Base-by-base conservation (phyloP, 2,329 filamentous ascomycete species). In the Cytospora piceae region DNA sequence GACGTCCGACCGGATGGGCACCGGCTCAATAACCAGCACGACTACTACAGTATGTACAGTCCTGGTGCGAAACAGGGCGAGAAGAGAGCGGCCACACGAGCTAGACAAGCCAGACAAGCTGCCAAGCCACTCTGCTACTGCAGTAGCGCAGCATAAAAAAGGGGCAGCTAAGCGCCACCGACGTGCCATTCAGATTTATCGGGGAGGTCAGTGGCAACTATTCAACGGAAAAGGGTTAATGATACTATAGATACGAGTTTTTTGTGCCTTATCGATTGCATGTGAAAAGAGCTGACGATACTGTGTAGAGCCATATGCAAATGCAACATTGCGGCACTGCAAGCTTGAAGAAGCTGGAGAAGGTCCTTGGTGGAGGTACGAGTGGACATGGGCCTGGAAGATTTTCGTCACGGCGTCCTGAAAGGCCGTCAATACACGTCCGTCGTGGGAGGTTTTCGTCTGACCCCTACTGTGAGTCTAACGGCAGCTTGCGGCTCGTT, bases 111-210 rank as follows among this genome's bases (percentile, higher is more conserved):
- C n/a, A 12, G 8, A 22, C 46, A 49, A 49, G 39, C 39, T 42
- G 39, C 3, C 39, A 42, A n/a, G 39, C 46, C 46, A 49, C n/a
- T 12, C 3, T 24, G 22, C n/a, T 49, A 24, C n/a, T 49, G 46
- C 46, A 24, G 46, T 49, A 49, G 46, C 20, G 46, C 46, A 49
- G 46, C 46, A 49, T 12, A n/a, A 5, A 24, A 49, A 49, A 14
- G 46, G 22, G 46, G 46, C 46, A 49, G n/a, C 46, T 49, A 49
- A 49, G 46, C 46, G 46, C 46, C 46, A 49, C 46, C 46, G 46
- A 49, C 46, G n/a, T 49, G 46, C 46, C 46, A 49, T 49, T 24
- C n/a, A 49, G 14, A 49, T 24, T 14, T 24, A 49, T 49, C n/a
- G 46, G 22, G 9, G 46, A 24, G 4, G 11, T 8, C 46, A 49